Evolutionary conservation across 2,329 filamentous ascomycete genomes (phyloP).

Genomic region (Epichloe typhina): DNA sequence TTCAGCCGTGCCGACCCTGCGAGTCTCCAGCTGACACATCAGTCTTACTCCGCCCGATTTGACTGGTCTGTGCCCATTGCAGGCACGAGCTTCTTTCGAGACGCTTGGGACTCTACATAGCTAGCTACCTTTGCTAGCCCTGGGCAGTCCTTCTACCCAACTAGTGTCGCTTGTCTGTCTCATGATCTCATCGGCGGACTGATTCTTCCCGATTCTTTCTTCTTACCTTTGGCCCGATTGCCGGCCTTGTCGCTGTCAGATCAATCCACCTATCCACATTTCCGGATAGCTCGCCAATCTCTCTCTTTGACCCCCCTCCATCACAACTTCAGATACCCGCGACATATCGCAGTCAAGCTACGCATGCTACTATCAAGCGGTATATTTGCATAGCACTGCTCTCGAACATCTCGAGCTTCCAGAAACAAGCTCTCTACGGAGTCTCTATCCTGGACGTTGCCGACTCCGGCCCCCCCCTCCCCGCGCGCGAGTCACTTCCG

Average conservation of each 20-base stretch:
- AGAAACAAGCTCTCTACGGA: background rate
- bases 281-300: no score
- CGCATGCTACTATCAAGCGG: background rate
- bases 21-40: background rate
- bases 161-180: no score
- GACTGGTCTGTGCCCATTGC: background rate
- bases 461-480: background rate
- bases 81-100: background rate
- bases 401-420: background rate
- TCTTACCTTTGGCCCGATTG: no score
- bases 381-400: background rate
- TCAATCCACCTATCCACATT: no score
- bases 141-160: background rate
- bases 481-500: background rate
- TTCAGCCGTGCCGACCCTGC: background rate
- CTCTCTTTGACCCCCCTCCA: no score
- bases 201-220: no score
- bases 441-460: background rate
- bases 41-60: background rate
- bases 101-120: background rate
- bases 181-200: no score
- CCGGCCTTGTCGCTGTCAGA: no score
- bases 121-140: background rate
- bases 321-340: no score
- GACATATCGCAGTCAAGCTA: background rate